phyloP scores from a whole-genome alignment of 768 basidiomycete species.

The Gymnopilus junonius region DNA sequence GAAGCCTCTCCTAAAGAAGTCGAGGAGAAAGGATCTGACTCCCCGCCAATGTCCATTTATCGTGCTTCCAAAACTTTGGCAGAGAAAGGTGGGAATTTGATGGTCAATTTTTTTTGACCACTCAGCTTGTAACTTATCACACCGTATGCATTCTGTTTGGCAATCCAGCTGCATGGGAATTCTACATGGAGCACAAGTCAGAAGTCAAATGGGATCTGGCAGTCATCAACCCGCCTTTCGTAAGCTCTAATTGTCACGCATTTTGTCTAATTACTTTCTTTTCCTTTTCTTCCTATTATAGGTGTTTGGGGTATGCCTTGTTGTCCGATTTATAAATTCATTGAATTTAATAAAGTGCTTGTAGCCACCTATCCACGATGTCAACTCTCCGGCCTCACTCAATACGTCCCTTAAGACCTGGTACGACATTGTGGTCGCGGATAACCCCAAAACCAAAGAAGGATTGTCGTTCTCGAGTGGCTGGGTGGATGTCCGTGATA shows the following conservation, averaged over 20 bases:
- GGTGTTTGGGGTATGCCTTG: conserved; percentile 1
- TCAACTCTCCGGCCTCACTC: background rate
- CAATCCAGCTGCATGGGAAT: conserved; percentile 15
- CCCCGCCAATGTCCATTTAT: conserved; percentile 45
- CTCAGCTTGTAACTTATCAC: background rate
- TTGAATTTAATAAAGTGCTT: background rate
- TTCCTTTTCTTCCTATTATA: background rate
- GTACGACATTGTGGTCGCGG: background rate
- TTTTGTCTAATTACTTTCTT: background rate
- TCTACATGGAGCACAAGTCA: conserved; percentile 6
- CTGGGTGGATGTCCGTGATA: conserved; percentile 2
- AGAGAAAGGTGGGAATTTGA: conserved; percentile 53
- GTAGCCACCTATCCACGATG: background rate
- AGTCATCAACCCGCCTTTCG: conserved; percentile 7
- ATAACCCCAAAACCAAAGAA: background rate
- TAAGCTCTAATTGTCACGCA: no score
- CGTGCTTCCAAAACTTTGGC: conserved; percentile 64
- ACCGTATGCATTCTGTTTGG: no score
- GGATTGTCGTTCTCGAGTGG: background rate
- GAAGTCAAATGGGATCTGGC: conserved; percentile 10
- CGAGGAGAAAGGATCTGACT: conserved; percentile 50
- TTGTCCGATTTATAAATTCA: no score
- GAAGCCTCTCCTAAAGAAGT: conserved; percentile 44
- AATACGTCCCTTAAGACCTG: conserved; percentile 1
- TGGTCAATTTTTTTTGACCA: no score